Conservation (phyloP, 1,139 yeast species). For the Kodamaea sp. region DNA sequence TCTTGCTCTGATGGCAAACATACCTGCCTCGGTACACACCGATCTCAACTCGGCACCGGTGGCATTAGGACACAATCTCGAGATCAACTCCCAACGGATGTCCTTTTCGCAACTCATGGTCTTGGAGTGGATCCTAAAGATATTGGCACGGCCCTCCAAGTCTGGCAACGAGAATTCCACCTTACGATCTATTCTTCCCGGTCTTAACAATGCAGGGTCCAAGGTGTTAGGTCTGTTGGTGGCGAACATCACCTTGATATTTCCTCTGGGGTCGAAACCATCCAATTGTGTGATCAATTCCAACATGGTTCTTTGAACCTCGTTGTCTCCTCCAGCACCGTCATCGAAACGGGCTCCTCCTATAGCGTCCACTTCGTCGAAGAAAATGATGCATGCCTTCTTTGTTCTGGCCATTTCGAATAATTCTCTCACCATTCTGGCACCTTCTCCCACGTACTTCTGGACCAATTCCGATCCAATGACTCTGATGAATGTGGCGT, state of each 20-base stretch:
- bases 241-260: constrained; percentile 98
- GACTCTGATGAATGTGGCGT: constrained; percentile 95
- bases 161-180: constrained; percentile 97
- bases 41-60: constrained; percentile 91
- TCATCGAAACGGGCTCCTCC: constrained; percentile 99
- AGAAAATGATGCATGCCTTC: constrained; percentile 93
- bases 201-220: constrained; percentile 96
- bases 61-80: constrained; percentile 94
- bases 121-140: constrained; percentile 94
- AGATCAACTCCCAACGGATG: constrained; percentile 96
- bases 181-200: constrained; percentile 97
- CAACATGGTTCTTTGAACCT: constrained; percentile 98
- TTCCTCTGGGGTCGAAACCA: constrained; percentile 98
- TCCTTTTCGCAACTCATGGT: constrained; percentile 97
- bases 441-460: constrained; percentile 99
- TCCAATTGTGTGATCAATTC: constrained; percentile 95
- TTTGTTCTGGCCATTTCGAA: constrained; percentile 98
- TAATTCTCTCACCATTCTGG: constrained; percentile 96
- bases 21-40: constrained; percentile 51
- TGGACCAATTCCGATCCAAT: constrained; percentile 98
- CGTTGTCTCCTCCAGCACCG: constrained; percentile 99
- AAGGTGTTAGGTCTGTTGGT: constrained; percentile 97
- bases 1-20: constrained; percentile 98
- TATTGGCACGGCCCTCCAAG: constrained; percentile 95
- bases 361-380: constrained; percentile 97